phyloP scores from a whole-genome alignment of 2,329 filamentous ascomycete species.

The Furcasterigmium sp. region DNA sequence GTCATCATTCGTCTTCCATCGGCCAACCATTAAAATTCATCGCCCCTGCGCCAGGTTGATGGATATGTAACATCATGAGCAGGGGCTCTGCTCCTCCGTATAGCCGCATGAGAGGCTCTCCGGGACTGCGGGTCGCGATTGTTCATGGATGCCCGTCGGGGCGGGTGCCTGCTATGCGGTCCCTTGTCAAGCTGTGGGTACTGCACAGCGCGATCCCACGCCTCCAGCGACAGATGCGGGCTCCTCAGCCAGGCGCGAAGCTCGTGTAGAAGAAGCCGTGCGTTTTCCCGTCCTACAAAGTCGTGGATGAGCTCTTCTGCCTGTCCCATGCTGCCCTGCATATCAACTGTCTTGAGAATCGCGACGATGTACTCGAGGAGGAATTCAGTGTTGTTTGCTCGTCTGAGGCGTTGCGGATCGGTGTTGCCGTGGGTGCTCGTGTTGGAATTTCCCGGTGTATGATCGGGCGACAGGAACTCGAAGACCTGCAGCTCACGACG shows the following conservation, averaged over 20 bases:
- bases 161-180: too few species aligned
- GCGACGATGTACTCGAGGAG: conserved; percentile 81
- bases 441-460: neutral
- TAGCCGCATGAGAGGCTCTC: neutral
- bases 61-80: conserved; percentile 7
- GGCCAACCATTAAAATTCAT: conserved; percentile 1
- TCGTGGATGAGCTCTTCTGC: conserved; percentile 76
- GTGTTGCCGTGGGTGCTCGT: conserved; percentile 4
- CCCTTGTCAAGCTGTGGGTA: conserved; percentile 36
- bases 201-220: conserved; percentile 79
- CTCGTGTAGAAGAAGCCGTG: conserved; percentile 78
- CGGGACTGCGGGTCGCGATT: neutral
- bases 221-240: conserved; percentile 63
- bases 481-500: conserved; percentile 83
- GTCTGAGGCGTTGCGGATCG: conserved; percentile 8
- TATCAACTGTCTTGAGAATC: conserved; percentile 76
- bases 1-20: too few species aligned
- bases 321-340: conserved; percentile 71
- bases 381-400: conserved; percentile 72
- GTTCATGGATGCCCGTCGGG: neutral
- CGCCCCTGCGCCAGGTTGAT: conserved; percentile 11
- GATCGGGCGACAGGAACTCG: conserved; percentile 52
- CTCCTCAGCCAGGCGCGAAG: conserved; percentile 77
- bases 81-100: neutral
- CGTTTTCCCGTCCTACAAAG: conserved; percentile 70